These are phyloP conservation scores for Hygrophila difformis DNA, from an alignment of 257 asterid species.

Conservation along the genomic window DNA sequence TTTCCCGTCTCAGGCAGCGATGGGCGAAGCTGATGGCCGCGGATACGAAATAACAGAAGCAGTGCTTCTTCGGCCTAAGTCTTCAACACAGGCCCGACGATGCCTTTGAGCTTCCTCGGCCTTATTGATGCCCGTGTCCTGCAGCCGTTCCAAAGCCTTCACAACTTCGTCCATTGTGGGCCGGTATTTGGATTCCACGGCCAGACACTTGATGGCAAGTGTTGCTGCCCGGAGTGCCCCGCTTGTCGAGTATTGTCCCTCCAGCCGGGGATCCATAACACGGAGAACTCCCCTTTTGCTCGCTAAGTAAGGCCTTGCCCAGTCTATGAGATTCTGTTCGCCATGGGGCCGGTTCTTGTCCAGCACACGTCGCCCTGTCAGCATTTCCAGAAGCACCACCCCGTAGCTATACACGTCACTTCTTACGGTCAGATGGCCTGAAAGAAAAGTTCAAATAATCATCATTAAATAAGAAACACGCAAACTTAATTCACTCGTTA, in stretches of 20 bases:
- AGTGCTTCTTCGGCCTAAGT: constrained; percentile 25
- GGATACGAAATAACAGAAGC: constrained; percentile 57
- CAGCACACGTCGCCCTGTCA: constrained; percentile 49
- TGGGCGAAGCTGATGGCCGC: constrained; percentile 23
- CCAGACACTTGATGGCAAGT: constrained; percentile 47
- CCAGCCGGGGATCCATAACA: constrained; percentile 49
- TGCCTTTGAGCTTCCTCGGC: constrained; percentile 30
- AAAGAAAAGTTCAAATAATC: constrained; percentile 13
- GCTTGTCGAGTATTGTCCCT: constrained; percentile 42
- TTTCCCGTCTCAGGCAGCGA: too few species aligned
- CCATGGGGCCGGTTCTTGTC: constrained; percentile 66
- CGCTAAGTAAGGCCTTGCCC: constrained; percentile 54
- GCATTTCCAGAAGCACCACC: constrained; percentile 63
- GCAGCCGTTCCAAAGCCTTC: constrained; percentile 43
- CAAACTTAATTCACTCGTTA: too few species aligned
- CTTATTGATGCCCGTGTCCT: constrained; percentile 34
- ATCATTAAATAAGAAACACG: constrained; percentile 1
- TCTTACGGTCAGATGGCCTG: constrained; percentile 55
- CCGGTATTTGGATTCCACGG: constrained; percentile 37
- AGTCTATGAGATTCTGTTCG: constrained; percentile 62
- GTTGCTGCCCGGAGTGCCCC: constrained; percentile 41
- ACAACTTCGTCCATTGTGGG: constrained; percentile 58
- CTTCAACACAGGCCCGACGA: constrained; percentile 18
- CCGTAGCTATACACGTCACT: constrained; percentile 74
- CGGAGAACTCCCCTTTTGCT: constrained; percentile 46